Evolutionary conservation across 441 rosid genomes (phyloP).

Genomic region (Mallotus repandus): DNA sequence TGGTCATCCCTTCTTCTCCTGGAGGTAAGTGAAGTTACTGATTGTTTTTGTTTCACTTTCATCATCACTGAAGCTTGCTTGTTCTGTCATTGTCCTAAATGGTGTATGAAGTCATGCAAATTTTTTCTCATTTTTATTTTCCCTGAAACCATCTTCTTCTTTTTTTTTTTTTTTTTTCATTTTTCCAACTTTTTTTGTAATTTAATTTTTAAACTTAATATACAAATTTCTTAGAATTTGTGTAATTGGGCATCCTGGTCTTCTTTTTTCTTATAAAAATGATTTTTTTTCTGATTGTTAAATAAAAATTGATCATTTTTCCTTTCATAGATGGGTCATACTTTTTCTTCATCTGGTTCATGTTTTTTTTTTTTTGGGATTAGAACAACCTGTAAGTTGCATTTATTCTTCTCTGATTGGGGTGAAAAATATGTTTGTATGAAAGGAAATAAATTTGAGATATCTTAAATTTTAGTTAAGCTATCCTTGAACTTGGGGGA

Average conservation of each 20-base stretch:
- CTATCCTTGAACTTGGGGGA: background rate
- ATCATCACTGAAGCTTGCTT: background rate
- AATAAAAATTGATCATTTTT: background rate
- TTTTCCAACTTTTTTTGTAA: background rate
- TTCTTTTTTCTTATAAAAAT: background rate
- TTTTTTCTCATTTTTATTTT: background rate
- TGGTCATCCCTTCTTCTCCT: conserved; percentile 44
- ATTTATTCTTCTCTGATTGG: background rate
- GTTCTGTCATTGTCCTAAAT: background rate
- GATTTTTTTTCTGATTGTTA: background rate
- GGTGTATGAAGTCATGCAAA: background rate
- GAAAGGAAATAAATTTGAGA: background rate
- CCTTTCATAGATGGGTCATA: background rate
- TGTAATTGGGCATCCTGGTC: background rate
- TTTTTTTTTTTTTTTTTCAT: background rate
- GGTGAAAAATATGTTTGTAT: background rate
- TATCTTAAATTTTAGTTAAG: conserved; percentile 9
- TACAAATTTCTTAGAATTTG: background rate
- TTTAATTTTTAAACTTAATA: background rate
- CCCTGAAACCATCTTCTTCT: background rate
- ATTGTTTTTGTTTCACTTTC: background rate
- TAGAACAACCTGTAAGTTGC: background rate
- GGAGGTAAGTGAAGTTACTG: conserved; percentile 40
- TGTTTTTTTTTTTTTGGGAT: too few species aligned
- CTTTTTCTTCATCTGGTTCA: background rate